These are phyloP conservation scores for Talaromyces sp. DNA, from an alignment of 2,329 filamentous ascomycete genomes.

Conservation along the genomic window DNA sequence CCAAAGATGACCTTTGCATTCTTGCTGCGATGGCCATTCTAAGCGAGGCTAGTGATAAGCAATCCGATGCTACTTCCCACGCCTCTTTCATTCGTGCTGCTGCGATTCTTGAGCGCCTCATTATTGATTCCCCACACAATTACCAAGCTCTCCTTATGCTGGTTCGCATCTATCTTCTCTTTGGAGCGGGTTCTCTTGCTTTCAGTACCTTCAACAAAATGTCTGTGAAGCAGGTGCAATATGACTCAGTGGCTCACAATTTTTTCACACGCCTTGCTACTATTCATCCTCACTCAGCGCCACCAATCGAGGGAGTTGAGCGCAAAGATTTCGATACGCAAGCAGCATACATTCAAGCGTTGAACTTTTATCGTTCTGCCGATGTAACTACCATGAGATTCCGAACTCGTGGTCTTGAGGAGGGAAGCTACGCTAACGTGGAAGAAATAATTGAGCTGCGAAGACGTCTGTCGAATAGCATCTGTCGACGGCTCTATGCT, in stretches of 20 bases:
- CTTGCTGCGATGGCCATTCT: conserved; percentile 46
- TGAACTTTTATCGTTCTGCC: conserved; percentile 46
- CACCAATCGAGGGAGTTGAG: conserved; percentile 43
- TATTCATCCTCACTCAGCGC: conserved; percentile 48
- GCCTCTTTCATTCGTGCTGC: conserved; percentile 40
- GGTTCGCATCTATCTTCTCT: conserved; percentile 46
- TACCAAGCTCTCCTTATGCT: conserved; percentile 50
- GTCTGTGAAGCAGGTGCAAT: conserved; percentile 53
- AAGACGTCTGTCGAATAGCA: conserved; percentile 40
- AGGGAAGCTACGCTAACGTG: conserved; percentile 49
- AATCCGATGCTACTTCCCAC: conserved; percentile 26
- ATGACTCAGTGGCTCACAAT: conserved; percentile 51
- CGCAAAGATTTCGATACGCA: conserved; percentile 47
- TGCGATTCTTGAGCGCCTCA: conserved; percentile 43
- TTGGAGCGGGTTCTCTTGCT: conserved; percentile 51
- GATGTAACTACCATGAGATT: conserved; percentile 41
- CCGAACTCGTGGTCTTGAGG: conserved; percentile 42
- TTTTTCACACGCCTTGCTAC: conserved; percentile 51
- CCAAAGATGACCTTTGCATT: conserved; percentile 47
- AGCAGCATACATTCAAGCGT: conserved; percentile 41
- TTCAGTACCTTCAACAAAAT: conserved; percentile 49
- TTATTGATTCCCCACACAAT: conserved; percentile 49
- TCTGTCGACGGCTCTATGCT: conserved; percentile 47
- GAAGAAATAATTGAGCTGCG: conserved; percentile 46
- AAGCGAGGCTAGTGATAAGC: conserved; percentile 22